Conservation (phyloP, 73 alveolate genomes). For the Blepharisma stoltei region DNA sequence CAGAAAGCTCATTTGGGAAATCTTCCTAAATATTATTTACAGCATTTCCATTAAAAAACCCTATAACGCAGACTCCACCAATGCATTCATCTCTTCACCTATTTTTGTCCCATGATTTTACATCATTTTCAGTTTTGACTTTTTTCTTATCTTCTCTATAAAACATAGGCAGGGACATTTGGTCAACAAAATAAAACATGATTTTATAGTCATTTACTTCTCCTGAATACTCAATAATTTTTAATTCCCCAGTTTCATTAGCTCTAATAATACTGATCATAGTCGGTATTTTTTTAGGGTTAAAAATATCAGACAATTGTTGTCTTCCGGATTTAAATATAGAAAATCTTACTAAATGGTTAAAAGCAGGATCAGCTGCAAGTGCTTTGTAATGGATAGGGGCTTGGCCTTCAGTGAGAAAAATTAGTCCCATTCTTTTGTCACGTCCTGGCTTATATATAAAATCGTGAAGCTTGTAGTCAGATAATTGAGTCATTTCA, state of each 20-base stretch:
- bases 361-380: background rate
- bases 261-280: background rate
- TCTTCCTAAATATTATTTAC: background rate
- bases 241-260: background rate
- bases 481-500: no score
- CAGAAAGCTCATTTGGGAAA: background rate
- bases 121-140: background rate
- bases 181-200: constrained; percentile 5
- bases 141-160: background rate
- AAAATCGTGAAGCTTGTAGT: no score
- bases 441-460: background rate
- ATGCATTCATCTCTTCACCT: no score
- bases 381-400: constrained; percentile 11
- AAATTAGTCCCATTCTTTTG: background rate
- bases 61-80: constrained; percentile 7
- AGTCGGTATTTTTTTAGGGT: background rate
- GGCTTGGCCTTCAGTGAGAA: background rate
- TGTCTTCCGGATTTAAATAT: background rate
- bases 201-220: background rate
- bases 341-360: constrained; percentile 10
- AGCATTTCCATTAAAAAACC: constrained; percentile 10
- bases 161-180: constrained; percentile 2
- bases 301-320: background rate
- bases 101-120: background rate
- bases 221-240: constrained; percentile 11